Percentiles rank a stretch among this genome's conserved stretches.
Conservation (phyloP, 2,329 filamentous ascomycete genomes). For the Geoglossum cookeanum region DNA sequence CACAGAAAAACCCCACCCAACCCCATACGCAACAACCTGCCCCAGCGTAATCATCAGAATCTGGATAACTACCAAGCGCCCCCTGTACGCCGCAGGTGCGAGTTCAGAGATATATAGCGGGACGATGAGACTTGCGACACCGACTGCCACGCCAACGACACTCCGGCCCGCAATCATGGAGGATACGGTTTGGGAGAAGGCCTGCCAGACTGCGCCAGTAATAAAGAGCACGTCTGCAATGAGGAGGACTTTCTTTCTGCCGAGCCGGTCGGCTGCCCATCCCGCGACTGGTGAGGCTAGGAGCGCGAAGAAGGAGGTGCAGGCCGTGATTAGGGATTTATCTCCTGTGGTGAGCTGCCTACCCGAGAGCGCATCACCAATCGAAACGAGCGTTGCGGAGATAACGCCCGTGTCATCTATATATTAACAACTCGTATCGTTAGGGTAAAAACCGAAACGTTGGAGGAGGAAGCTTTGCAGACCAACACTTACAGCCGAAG, state of each 20-base stretch:
- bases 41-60: slow-evolving; percentile 72
- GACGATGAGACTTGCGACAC: slow-evolving; percentile 61
- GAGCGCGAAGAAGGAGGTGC: slow-evolving; percentile 46
- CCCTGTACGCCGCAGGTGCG: slow-evolving; percentile 55
- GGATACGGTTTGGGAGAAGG: slow-evolving; percentile 34
- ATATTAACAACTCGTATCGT: no score
- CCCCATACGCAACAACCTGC: slow-evolving; percentile 71
- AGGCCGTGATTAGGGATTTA: slow-evolving; percentile 53
- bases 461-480: no score
- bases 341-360: slow-evolving; percentile 39
- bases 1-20: slow-evolving; percentile 54
- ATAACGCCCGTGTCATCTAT: slow-evolving; percentile 40
- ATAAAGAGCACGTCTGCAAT: slow-evolving; percentile 49
- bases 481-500: no score
- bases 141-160: slow-evolving; percentile 53
- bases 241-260: slow-evolving; percentile 43
- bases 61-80: slow-evolving; percentile 63
- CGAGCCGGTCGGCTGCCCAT: slow-evolving; percentile 40
- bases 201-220: slow-evolving; percentile 46
- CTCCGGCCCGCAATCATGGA: slow-evolving; percentile 49
- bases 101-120: slow-evolving; percentile 76
- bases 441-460: no score
- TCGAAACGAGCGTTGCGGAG: slow-evolving; percentile 46
- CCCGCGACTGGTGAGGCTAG: slow-evolving; percentile 44
- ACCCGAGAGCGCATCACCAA: slow-evolving; percentile 37